Base-by-base conservation (phyloP, 2,329 filamentous ascomycete genomes). In the Colletotrichum orchidophilum region DNA sequence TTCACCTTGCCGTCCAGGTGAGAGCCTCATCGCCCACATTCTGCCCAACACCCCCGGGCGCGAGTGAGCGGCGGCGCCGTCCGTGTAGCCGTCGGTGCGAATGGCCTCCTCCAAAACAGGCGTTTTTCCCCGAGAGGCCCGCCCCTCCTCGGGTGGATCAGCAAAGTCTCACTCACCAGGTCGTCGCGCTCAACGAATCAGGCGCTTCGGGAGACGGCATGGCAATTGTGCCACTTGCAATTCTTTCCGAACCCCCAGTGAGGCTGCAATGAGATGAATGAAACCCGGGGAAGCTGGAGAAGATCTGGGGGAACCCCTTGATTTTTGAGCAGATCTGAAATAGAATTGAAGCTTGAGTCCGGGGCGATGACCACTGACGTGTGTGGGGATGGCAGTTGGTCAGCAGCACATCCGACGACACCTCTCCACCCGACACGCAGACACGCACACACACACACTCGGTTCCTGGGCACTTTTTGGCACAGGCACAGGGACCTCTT, bases 121-220 rank as follows among this genome's bases (percentile, higher is more conserved):
- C 33, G 15, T 68, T 71, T 71, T 71, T 69, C 12, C 61, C 69
- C 69, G 69, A 66, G 35, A 21, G 15, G 64, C 69, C 67, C 53
- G 33, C 58, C 53, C 58, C 39, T 26, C 26, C 29, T 49, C 21
- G 50, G 26, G 70, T 70, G 70, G 70, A 72, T 72, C 66, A 46
- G 7, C 60, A 52, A 35, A 64, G 49, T 72, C 31, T 57, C 54
- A 74, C 72, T 74, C 70, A 74, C 72, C 72, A 74, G 29, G 72
- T 73, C 60, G 72, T 74, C 33, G 72, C 72, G 39, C 72, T 71
- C 63, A 74, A 50, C 66, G 72, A 73, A 74, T 74, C 72, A 71
- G 71, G 60, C 63, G 65, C 66, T 66, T 73, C 72, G 63, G 72
- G 59, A 63, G 72, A 67, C 29, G 72, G 63, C 66, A 74, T 73